Conservation (phyloP, 2,329 filamentous ascomycete genomes). For the Aspergillus sp. region DNA sequence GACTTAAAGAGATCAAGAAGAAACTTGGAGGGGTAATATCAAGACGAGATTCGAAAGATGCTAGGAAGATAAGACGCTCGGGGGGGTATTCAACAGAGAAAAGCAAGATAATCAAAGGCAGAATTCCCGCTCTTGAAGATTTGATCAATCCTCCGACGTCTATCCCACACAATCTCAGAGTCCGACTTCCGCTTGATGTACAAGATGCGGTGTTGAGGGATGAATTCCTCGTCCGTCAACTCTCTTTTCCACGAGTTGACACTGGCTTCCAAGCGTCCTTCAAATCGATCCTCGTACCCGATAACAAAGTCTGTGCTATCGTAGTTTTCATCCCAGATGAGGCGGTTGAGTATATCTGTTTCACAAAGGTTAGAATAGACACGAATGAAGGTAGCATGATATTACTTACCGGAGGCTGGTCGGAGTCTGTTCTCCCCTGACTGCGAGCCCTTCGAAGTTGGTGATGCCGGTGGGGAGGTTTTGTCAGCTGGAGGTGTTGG, state of each 20-base stretch:
- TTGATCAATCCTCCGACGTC: conserved; percentile 47
- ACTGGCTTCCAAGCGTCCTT: conserved; percentile 48
- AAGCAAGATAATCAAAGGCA: conserved; percentile 29
- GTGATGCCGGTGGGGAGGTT: neutral
- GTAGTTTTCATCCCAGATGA: conserved; percentile 51
- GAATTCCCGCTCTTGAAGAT: conserved; percentile 48
- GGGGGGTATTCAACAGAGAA: conserved; percentile 20
- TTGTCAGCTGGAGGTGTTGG: neutral
- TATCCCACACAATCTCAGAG: conserved; percentile 52
- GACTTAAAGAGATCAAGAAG: too few relatives aligned
- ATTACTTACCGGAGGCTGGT: conserved; percentile 10
- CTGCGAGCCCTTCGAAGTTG: neutral
- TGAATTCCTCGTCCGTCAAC: conserved; percentile 56
- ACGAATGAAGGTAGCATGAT: neutral
- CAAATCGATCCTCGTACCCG: conserved; percentile 56
- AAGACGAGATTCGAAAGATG: too few relatives aligned
- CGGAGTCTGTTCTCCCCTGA: conserved; percentile 17
- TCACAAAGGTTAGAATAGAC: neutral
- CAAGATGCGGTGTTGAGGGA: conserved; percentile 55
- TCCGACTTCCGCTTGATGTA: conserved; percentile 47
- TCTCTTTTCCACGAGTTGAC: conserved; percentile 55
- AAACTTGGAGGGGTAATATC: too few relatives aligned
- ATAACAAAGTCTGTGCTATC: conserved; percentile 49
- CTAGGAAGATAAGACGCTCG: too few relatives aligned
- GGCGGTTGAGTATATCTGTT: conserved; percentile 48